phyloP scores from a whole-genome alignment of 345 rosid species.

The Chamaenerion angustifolium region DNA sequence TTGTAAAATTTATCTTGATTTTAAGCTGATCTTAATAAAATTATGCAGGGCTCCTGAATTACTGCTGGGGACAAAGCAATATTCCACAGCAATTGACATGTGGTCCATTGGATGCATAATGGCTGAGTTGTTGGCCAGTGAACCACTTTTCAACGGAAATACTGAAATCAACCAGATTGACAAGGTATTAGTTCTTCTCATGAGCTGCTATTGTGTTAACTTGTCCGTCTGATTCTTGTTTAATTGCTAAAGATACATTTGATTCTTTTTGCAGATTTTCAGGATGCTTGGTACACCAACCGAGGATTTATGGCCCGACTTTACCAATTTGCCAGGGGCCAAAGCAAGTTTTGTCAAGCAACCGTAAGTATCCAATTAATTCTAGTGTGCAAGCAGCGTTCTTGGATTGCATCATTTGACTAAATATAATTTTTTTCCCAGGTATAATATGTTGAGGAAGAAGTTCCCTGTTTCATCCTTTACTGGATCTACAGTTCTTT shows the following conservation, averaged over 20 bases:
- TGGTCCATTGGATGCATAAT: conserved; percentile 93
- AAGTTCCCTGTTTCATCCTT: conserved; percentile 72
- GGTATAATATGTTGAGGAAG: conserved; percentile 59
- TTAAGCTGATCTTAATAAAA: neutral
- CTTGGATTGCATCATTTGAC: neutral
- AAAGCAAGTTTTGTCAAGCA: conserved; percentile 56
- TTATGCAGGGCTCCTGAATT: conserved; percentile 74
- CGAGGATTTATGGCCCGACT: conserved; percentile 59
- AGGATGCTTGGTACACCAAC: conserved; percentile 68
- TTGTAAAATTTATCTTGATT: no score
- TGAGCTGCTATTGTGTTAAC: neutral
- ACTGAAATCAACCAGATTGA: conserved; percentile 56
- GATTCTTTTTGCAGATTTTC: conserved; percentile 31
- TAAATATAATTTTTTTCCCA: conserved; percentile 13
- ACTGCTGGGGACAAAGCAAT: conserved; percentile 57
- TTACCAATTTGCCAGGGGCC: conserved; percentile 47
- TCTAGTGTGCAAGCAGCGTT: neutral
- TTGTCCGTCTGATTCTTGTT: neutral
- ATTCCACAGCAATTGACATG: conserved; percentile 87
- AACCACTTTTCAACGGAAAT: conserved; percentile 67
- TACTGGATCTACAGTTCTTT: conserved; percentile 57
- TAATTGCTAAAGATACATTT: neutral
- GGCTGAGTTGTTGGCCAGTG: conserved; percentile 69
- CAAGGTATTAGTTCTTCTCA: conserved; percentile 29
- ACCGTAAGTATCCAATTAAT: conserved; percentile 21